phyloP scores from a whole-genome alignment of 2,329 filamentous ascomycete genomes.

The Calonectria naviculata region DNA sequence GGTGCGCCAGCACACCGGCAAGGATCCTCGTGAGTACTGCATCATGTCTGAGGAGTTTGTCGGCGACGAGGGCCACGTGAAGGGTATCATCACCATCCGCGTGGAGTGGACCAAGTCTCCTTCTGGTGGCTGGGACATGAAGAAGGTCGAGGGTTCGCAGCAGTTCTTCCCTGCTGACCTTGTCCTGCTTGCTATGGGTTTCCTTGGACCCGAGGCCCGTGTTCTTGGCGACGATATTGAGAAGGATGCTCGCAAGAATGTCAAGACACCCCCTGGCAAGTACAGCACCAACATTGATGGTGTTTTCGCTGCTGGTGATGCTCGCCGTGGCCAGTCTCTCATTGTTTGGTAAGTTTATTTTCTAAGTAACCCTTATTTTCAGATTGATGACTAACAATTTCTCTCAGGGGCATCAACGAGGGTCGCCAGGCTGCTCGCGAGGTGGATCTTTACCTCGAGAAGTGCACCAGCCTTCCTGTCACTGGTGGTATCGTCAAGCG shows the following conservation, averaged over 20 bases:
- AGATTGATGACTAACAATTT: constrained; percentile 13
- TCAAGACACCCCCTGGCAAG: constrained; percentile 90
- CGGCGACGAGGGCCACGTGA: constrained; percentile 90
- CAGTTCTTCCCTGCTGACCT: constrained; percentile 97
- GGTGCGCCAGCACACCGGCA: constrained; percentile 95
- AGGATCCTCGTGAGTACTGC: constrained; percentile 96
- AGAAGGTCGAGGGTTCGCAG: constrained; percentile 92
- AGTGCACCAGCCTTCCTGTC: constrained; percentile 83
- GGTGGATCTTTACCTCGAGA: constrained; percentile 88
- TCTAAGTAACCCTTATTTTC: too few relatives aligned
- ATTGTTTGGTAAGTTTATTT: constrained; percentile 84
- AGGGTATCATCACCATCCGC: constrained; percentile 94
- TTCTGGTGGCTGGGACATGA: constrained; percentile 97
- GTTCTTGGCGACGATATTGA: constrained; percentile 90
- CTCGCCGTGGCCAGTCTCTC: constrained; percentile 91
- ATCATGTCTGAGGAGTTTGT: constrained; percentile 99
- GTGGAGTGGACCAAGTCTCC: constrained; percentile 96
- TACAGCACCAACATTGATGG: constrained; percentile 90
- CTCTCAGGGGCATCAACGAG: constrained; percentile 89
- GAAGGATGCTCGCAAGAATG: constrained; percentile 92
- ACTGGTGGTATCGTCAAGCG: constrained; percentile 94
- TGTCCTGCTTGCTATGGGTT: constrained; percentile 96
- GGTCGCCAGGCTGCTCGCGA: constrained; percentile 93
- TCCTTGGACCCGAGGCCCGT: constrained; percentile 91
- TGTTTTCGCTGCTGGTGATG: constrained; percentile 95